phyloP scores from a whole-genome alignment of 2,329 filamentous ascomycete genomes.

The Rosellinia necatrix region DNA sequence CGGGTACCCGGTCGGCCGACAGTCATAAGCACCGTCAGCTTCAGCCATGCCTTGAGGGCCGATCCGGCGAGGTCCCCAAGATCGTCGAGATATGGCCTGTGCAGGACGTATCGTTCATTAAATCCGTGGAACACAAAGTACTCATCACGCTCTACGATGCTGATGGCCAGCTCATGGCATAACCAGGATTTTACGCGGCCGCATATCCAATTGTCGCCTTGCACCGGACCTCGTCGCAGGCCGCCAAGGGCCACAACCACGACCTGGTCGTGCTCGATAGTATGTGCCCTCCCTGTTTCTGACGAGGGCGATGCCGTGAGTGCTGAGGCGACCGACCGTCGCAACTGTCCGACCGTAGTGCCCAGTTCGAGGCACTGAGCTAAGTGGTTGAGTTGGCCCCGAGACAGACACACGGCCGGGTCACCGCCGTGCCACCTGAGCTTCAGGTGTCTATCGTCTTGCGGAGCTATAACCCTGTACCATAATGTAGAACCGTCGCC shows the following conservation, averaged over 20 bases:
- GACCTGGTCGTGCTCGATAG: slow-evolving; percentile 38
- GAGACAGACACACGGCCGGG: slow-evolving; percentile 14
- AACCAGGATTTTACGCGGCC: slow-evolving; percentile 39
- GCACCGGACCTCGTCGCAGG: slow-evolving; percentile 36
- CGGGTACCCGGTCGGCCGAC: slow-evolving; percentile 18
- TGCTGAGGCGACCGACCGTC: slow-evolving; percentile 31
- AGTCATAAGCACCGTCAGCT: slow-evolving; percentile 22
- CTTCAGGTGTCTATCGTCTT: slow-evolving; percentile 26
- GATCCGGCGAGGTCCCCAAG: slow-evolving; percentile 19
- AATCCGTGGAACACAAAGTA: slow-evolving; percentile 40
- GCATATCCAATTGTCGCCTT: slow-evolving; percentile 43
- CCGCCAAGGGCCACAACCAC: slow-evolving; percentile 40
- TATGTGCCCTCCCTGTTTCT: background rate
- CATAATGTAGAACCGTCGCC: slow-evolving; percentile 14
- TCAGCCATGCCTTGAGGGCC: slow-evolving; percentile 31
- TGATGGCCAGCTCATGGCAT: slow-evolving; percentile 40
- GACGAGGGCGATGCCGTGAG: slow-evolving; percentile 24
- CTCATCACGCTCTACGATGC: slow-evolving; percentile 26
- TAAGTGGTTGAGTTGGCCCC: slow-evolving; percentile 21
- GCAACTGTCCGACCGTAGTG: slow-evolving; percentile 36
- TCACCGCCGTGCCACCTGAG: slow-evolving; percentile 25
- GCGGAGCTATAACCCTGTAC: slow-evolving; percentile 29
- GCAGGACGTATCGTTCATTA: slow-evolving; percentile 43
- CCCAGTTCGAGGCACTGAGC: slow-evolving; percentile 32
- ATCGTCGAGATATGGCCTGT: slow-evolving; percentile 26